Percentiles rank a stretch among this genome's conserved stretches.
Evolutionary conservation across 106 monocot genomes (phyloP).

Genomic region (Dendrobium huoshanense): DNA sequence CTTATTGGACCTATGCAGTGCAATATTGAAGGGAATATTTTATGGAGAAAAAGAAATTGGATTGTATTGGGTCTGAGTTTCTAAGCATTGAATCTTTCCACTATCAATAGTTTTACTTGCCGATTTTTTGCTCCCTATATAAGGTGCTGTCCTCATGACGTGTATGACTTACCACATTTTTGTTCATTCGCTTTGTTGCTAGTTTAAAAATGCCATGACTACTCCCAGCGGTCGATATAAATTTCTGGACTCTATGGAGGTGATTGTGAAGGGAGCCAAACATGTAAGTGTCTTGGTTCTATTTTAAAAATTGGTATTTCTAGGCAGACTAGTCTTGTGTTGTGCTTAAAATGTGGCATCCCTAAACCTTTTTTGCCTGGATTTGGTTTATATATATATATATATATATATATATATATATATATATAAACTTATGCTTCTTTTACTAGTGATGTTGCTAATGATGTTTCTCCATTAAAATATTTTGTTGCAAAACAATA

Average conservation of each 20-base stretch:
- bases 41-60: background rate
- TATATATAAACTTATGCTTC: background rate
- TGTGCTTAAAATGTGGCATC: background rate
- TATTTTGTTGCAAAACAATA: background rate
- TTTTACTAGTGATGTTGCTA: background rate
- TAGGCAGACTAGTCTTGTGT: background rate
- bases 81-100: background rate
- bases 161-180: background rate
- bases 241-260: constrained; percentile 27
- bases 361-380: background rate
- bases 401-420: background rate
- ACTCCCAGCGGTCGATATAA: constrained; percentile 16
- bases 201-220: constrained; percentile 31
- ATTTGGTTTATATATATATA: background rate
- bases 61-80: background rate
- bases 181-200: background rate
- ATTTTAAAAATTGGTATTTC: background rate
- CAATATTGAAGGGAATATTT: background rate
- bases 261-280: constrained; percentile 25
- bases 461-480: background rate
- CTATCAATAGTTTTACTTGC: background rate
- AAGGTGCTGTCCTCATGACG: background rate
- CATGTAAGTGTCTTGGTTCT: constrained; percentile 1
- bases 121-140: background rate
- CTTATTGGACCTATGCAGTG: background rate